phyloP scores from a whole-genome alignment of 805 yeast genomes.

The Limtongia smithiae region DNA sequence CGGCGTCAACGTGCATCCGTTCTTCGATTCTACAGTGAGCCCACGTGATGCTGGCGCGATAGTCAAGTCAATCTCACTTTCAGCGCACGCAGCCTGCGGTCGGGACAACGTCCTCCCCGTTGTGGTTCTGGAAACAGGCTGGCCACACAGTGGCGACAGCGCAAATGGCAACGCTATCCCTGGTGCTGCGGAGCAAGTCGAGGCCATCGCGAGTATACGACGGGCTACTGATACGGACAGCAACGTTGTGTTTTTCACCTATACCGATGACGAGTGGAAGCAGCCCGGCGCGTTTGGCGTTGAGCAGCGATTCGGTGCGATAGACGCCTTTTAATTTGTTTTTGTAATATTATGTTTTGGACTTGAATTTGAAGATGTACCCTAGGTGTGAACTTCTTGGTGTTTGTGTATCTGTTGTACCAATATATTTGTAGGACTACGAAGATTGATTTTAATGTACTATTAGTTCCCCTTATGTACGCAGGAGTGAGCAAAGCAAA shows the following conservation, averaged over 20 bases:
- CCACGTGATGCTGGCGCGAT: constrained; percentile 71
- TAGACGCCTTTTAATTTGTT: constrained; percentile 32
- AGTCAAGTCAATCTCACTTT: constrained; percentile 55
- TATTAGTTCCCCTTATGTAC: too few species aligned
- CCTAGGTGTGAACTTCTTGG: too few species aligned
- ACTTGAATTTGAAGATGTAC: neutral
- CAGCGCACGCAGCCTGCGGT: constrained; percentile 47
- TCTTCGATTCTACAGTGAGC: constrained; percentile 60
- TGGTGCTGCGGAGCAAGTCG: constrained; percentile 10
- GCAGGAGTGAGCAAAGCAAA: too few species aligned
- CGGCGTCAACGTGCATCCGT: constrained; percentile 81
- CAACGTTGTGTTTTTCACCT: constrained; percentile 67
- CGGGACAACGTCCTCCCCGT: constrained; percentile 33
- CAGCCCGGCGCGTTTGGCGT: constrained; percentile 75
- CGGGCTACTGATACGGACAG: constrained; percentile 43
- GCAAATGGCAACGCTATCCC: constrained; percentile 44
- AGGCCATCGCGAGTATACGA: constrained; percentile 52
- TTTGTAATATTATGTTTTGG: too few species aligned
- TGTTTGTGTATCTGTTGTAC: too few species aligned
- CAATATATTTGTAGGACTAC: too few species aligned
- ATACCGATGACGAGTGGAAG: constrained; percentile 83
- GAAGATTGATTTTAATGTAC: too few species aligned
- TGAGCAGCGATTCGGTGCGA: constrained; percentile 77
- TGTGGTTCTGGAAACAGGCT: constrained; percentile 47
- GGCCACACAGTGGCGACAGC: constrained; percentile 46